Evolutionary conservation across 2,329 filamentous ascomycete species (phyloP).

Genomic region (Orbilia ellipsospora): DNA sequence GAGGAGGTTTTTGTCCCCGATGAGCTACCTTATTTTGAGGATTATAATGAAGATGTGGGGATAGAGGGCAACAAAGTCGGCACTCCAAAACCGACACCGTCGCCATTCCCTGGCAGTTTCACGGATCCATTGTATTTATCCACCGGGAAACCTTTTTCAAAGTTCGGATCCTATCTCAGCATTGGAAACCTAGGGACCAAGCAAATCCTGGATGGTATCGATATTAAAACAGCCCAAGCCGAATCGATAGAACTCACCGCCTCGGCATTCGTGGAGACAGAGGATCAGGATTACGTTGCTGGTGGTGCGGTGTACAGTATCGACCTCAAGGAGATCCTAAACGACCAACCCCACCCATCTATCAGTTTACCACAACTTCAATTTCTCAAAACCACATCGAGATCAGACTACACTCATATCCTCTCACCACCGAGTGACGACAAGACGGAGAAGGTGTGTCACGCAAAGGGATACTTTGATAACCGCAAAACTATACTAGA

Average conservation of each 20-base stretch:
- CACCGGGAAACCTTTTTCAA: conserved; percentile 57
- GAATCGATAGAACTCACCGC: conserved; percentile 33
- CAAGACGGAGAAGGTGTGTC: not conserved
- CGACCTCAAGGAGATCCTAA: conserved; percentile 33
- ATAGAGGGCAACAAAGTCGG: conserved; percentile 25
- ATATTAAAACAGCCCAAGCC: conserved; percentile 9
- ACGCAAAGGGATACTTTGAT: conserved; percentile 2
- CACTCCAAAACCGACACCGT: conserved; percentile 40
- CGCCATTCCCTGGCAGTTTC: conserved; percentile 47
- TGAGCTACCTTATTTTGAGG: conserved; percentile 27
- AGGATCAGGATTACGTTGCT: conserved; percentile 54
- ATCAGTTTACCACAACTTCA: not conserved
- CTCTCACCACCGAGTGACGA: not conserved
- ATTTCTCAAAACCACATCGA: conserved; percentile 16
- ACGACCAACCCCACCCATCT: not conserved
- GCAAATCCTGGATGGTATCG: conserved; percentile 14
- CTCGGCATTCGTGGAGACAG: conserved; percentile 47
- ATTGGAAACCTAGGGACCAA: conserved; percentile 42
- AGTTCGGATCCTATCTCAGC: conserved; percentile 57
- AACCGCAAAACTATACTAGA: conserved; percentile 3
- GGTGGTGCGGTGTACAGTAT: conserved; percentile 51
- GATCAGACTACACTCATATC: not conserved
- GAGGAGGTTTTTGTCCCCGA: conserved; percentile 34
- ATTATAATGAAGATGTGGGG: not conserved
- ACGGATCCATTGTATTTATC: conserved; percentile 56